Base-by-base conservation (phyloP, 2,329 filamentous ascomycete genomes). In the Paradendryphiella salina region DNA sequence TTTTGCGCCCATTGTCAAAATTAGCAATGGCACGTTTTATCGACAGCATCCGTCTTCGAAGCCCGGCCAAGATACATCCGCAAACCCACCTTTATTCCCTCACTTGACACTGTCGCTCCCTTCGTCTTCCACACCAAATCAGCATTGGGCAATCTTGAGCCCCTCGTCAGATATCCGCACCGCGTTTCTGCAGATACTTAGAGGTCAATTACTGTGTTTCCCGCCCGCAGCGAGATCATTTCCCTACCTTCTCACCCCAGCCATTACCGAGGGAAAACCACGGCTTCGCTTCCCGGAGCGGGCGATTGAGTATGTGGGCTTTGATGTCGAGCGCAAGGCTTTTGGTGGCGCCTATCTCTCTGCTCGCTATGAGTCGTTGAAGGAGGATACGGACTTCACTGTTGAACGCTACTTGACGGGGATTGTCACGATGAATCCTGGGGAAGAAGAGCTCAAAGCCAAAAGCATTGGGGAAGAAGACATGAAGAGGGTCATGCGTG, bases 261-360 rank as follows among this genome's bases (percentile, higher is more conserved):
- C 81, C 5, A 80, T 90, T 5, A 76, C 82, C 2, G 53, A 65
- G 5, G 80, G 75, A 62, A 79, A 78, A 56, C 73, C 72, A 17
- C 75, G 78, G 2, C 72, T 89, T 39, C 80, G 82, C 36, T 81
- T 78, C 44, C 84, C 88, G 0, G 78, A 79, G 10, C 80, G 80
- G 58, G 90, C 90, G 0, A 87, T 99, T 50, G 86, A 87, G 61
- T 93, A 96, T 77, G 91, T 97, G 8, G 93, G 94, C 0, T 97
- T 97, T 66, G 89, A 90, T 66, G 85, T 84, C 2, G 88, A 92
- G 61, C 81, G 84, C 20, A 80, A 80, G 5, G 75, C 79, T 40
- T 75, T 82, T 11, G 75, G 82, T 5, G 80, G 81, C 1, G 86
- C 90, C 4, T 96, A 96, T 69, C 76, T 97, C 14, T 91, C 89